Conservation (phyloP, 768 basidiomycete species). For the Hypholoma fasciculare region DNA sequence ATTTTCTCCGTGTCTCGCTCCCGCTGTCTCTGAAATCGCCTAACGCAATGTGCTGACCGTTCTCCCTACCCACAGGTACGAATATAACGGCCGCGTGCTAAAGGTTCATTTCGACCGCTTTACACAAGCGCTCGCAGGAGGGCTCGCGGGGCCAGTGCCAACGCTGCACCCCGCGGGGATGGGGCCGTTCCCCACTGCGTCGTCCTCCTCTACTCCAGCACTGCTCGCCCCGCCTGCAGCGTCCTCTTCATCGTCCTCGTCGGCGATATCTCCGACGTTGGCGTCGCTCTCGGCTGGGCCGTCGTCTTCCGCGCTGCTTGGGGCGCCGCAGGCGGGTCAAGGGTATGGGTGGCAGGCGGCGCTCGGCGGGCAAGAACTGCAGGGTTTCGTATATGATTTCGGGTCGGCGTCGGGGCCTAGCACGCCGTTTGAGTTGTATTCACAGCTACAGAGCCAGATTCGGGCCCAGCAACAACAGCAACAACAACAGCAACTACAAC, state of each 20-base stretch:
- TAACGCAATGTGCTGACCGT: neutral
- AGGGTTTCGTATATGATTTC: slow-evolving; percentile 35
- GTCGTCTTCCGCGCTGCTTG: too few species aligned
- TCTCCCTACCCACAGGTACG: slow-evolving; percentile 54
- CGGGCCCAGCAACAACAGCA: slow-evolving; percentile 13
- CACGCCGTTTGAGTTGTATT: slow-evolving; percentile 22
- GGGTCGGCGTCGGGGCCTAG: slow-evolving; percentile 38
- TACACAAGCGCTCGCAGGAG: slow-evolving; percentile 28
- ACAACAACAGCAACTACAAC: neutral
- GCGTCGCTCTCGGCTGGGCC: too few species aligned
- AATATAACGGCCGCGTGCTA: slow-evolving; percentile 82
- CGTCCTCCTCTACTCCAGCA: too few species aligned
- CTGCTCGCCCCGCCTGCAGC: too few species aligned
- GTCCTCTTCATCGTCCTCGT: too few species aligned
- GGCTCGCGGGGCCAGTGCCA: too few species aligned
- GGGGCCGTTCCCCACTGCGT: too few species aligned
- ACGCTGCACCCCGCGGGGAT: too few species aligned
- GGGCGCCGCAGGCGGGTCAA: too few species aligned
- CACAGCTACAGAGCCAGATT: slow-evolving; percentile 14
- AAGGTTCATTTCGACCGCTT: slow-evolving; percentile 94
- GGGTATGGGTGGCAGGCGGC: too few species aligned
- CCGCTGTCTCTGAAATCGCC: neutral
- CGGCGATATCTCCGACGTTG: too few species aligned
- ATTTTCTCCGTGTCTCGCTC: neutral
- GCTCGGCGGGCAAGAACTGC: slow-evolving; percentile 24